phyloP scores from a whole-genome alignment of 148 eudicot genomes.

The Rhododendron kiyosumense region DNA sequence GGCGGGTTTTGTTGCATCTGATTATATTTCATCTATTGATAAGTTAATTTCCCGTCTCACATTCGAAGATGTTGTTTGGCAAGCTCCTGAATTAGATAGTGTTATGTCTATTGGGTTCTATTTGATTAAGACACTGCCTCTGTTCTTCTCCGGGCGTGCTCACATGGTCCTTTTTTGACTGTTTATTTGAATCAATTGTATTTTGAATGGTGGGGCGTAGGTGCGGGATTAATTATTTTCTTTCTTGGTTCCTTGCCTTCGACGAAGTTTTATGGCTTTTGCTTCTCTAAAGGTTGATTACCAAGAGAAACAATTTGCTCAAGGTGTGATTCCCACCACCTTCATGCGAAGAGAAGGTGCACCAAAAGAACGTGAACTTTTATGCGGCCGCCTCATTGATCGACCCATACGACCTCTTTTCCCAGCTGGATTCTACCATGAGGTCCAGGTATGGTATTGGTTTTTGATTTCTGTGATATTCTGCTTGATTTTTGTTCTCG shows the following conservation, averaged over 20 bases:
- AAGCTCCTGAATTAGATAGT: neutral
- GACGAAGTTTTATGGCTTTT: conserved; percentile 4
- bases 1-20: neutral
- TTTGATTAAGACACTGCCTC: neutral
- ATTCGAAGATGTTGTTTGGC: neutral
- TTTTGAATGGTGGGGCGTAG: neutral
- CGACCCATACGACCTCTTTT: conserved; percentile 94
- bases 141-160: neutral
- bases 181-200: neutral
- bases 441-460: conserved; percentile 73
- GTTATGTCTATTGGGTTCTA: neutral
- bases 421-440: conserved; percentile 93
- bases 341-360: conserved; percentile 99
- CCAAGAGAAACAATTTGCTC: conserved; percentile 96
- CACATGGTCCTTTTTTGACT: neutral
- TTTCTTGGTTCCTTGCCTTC: neutral
- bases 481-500: neutral
- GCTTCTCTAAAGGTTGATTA: conserved; percentile 72
- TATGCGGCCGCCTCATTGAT: conserved; percentile 94
- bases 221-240: neutral
- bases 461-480: neutral
- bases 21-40: neutral
- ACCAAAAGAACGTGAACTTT: conserved; percentile 96
- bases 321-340: conserved; percentile 86
- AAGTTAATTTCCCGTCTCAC: neutral